Conservation (phyloP, 108 stramenopile genomes). For the Chaetoceros muelleri region DNA sequence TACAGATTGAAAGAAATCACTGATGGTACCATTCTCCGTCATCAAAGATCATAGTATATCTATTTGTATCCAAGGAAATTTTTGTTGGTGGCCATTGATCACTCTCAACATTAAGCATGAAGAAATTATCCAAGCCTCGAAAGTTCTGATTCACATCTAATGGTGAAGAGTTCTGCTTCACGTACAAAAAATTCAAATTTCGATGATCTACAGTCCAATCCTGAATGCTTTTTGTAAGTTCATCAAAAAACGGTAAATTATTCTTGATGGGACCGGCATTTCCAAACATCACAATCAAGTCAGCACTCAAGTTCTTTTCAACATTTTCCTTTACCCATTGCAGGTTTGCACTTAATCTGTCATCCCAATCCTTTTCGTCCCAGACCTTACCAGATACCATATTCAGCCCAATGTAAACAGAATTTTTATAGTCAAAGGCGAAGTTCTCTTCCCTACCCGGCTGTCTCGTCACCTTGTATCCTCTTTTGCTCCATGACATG, state of each 20-base stretch:
- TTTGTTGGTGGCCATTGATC: background rate
- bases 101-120: background rate
- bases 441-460: conserved; percentile 14
- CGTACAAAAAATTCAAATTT: background rate
- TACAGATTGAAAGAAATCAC: too few species aligned
- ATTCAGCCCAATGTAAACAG: conserved; percentile 26
- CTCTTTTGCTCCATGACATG: background rate
- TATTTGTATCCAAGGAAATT: background rate
- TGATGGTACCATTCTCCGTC: background rate
- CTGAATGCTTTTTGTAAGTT: background rate
- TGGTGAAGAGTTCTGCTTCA: background rate
- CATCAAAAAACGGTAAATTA: background rate
- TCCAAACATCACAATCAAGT: conserved; percentile 1
- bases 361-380: background rate
- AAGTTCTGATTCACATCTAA: background rate
- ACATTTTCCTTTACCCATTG: background rate
- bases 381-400: conserved; percentile 6
- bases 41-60: background rate
- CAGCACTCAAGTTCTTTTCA: background rate
- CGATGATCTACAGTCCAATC: background rate
- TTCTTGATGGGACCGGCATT: background rate
- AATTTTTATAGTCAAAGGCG: conserved; percentile 15
- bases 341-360: background rate
- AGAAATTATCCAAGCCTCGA: background rate
- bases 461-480: background rate